Evolutionary conservation across 1,284 basidiomycete genomes (phyloP), one percentile per base, ranked within the genome.

Genomic region (Rhodotorula glutinis): DNA sequence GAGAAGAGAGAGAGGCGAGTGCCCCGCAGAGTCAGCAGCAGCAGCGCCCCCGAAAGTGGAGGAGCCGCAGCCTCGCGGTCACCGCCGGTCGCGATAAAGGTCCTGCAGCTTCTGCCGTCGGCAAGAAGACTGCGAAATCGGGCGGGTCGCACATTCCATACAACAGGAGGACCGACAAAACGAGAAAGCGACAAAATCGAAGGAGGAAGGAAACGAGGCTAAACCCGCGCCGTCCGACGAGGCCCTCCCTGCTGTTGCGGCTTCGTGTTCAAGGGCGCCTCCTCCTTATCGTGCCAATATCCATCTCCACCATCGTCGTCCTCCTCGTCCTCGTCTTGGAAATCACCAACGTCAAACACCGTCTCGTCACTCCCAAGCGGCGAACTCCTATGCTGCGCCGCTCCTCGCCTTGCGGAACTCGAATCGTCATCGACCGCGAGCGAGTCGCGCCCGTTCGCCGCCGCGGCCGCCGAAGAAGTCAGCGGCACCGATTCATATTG

Each of bases 261-360:
- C 33, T 38, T 5, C 11, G 7, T 5, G 7, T 38, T 11, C 33
- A 11, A 38, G 11, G 5, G 7, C 33, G 5, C 33, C 7, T 38
- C 33, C 33, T 38, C 33, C 58, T 60, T 49, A 52, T 68, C 66
- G n/a, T 47, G 55, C 70, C 70, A 71, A 29, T 63, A 71, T 10
- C 44, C 47, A 10, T 71, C 70, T 9, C 59, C 59, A 16, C 66
- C 66, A 9, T 62, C 57, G 30, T 70, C 71, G n/a, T 66, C 69
- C 13, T 65, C 27, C 27, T 41, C 65, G 27, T n/a, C 49, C 5
- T 19, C 17, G 21, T 44, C 43, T 44, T 44, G 17, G 11, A 47
- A 47, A 17, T 71, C 69, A 1, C 66, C 71, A 4, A 73, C 2
- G 13, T 66, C 66, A 40, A 73, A 73, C 47, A 73, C 66, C n/a